These are phyloP conservation scores for Colletotrichum lindemuthianum DNA, from an alignment of 2,329 filamentous ascomycete species.

Conservation along the genomic window DNA sequence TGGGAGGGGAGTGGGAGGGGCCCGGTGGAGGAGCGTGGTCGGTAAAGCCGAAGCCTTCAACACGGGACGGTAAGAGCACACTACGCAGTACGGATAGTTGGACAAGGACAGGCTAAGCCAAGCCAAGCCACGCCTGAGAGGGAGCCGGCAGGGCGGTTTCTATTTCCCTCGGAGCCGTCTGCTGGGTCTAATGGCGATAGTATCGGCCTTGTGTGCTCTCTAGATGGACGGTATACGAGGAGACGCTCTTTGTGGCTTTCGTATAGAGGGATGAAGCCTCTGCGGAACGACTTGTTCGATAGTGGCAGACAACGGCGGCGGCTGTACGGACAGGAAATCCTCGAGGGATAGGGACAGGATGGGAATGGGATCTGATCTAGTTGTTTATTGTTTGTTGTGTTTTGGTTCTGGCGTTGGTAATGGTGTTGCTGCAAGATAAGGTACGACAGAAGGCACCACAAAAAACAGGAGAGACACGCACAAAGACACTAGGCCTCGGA, in stretches of 20 bases:
- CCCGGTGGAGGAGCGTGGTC: slow-evolving; percentile 11
- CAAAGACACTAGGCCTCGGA: background rate
- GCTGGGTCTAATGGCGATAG: background rate
- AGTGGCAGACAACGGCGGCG: too few relatives aligned
- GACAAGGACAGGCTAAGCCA: background rate
- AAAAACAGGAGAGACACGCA: background rate
- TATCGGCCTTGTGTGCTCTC: too few relatives aligned
- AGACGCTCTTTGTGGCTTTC: background rate
- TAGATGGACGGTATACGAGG: background rate
- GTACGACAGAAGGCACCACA: background rate
- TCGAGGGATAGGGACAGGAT: background rate
- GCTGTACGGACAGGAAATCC: too few relatives aligned
- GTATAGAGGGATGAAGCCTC: background rate
- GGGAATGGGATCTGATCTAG: background rate
- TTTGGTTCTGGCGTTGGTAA: slow-evolving; percentile 1
- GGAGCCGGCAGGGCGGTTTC: slow-evolving; percentile 7
- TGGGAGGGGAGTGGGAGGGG: background rate
- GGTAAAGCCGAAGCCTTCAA: slow-evolving; percentile 20
- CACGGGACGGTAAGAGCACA: too few relatives aligned
- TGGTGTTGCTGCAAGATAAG: slow-evolving; percentile 22
- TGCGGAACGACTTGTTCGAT: too few relatives aligned
- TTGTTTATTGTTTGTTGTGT: background rate
- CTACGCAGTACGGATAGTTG: too few relatives aligned
- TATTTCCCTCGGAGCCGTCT: slow-evolving; percentile 14
- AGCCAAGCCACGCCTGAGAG: slow-evolving; percentile 13